Base-by-base conservation (phyloP, 2,329 filamentous ascomycete species). In the Fusarium sp. region DNA sequence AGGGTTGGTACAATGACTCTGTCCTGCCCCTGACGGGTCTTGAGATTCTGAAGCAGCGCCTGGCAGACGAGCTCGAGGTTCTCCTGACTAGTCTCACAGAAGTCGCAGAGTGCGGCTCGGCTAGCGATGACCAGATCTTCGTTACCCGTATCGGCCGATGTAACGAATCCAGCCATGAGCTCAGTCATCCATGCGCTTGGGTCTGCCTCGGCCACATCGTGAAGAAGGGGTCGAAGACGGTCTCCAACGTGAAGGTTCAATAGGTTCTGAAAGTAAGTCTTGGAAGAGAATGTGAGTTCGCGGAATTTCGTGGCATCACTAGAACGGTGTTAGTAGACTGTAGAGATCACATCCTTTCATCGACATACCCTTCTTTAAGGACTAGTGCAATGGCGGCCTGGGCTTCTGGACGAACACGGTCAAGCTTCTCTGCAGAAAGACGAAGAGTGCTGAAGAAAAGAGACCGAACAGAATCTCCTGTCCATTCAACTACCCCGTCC, bases 351-450 rank as follows among this genome's bases (percentile, higher is more conserved):
- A 4, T 38, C 14, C 14, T 65, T 7, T 32, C 12, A 27, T 43
- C 52, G 35, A 81, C 84, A 66, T 80, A 91, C 90, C 81, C 82
- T 27, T 84, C 71, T 30, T 82, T 73, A n/a, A 90, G 75, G 25
- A 85, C 77, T 54, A 88, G 73, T 6, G 83, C 82, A 54, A 92
- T 77, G 11, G 87, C 87, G 35, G 85, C 82, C 70, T 92, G 90
- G 1, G 92, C 93, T 72, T 90, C 88, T 0, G 90, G 85, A 27
- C 97, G 91, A 20, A 98, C 93, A 71, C 94, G 93, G 81, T 98
- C 96, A 2, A 98, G 87, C 80, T 97, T 98, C 82, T 99, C 97
- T 1, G 94, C 90, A 3, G 95, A 92, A 15, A 98, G 87, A 2
- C 95, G 90, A 35, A 94, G 85, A 2, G 88, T 83, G 32, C 85